Conservation (phyloP, 805 yeast species). For the Ogataea paraovalis region DNA sequence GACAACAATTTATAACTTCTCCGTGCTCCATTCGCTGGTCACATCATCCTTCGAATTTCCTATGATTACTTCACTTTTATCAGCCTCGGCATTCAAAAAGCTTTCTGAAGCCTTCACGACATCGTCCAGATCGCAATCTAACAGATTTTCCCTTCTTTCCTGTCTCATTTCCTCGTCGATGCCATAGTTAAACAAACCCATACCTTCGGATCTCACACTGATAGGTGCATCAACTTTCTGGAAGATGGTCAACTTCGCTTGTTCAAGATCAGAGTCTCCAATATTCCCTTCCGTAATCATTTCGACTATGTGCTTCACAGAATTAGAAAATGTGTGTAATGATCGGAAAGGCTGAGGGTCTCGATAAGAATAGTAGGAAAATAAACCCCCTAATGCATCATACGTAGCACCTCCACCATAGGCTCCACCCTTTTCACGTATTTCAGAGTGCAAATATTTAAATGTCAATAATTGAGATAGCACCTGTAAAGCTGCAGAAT, state of each 20-base stretch:
- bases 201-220: slow-evolving; percentile 76
- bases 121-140: slow-evolving; percentile 63
- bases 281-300: slow-evolving; percentile 21
- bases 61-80: slow-evolving; percentile 16
- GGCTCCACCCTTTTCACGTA: slow-evolving; percentile 96
- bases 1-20: background rate
- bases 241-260: slow-evolving; percentile 87
- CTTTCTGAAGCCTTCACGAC: slow-evolving; percentile 62
- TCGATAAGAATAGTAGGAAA: slow-evolving; percentile 84
- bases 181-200: slow-evolving; percentile 58
- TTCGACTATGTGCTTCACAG: slow-evolving; percentile 43
- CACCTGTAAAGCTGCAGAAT: slow-evolving; percentile 83
- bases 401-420: slow-evolving; percentile 94
- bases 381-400: slow-evolving; percentile 74
- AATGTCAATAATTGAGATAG: slow-evolving; percentile 77
- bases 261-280: slow-evolving; percentile 64
- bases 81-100: slow-evolving; percentile 41
- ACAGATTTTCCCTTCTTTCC: slow-evolving; percentile 65
- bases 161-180: slow-evolving; percentile 79
- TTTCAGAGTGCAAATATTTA: slow-evolving; percentile 80
- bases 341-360: slow-evolving; percentile 86
- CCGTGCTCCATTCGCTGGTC: slow-evolving; percentile 1
- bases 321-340: slow-evolving; percentile 49
- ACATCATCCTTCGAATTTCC: slow-evolving; percentile 9
- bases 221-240: slow-evolving; percentile 90